Conservation (phyloP, 164 flowering plant species). For the Euptelea pleiosperma region DNA sequence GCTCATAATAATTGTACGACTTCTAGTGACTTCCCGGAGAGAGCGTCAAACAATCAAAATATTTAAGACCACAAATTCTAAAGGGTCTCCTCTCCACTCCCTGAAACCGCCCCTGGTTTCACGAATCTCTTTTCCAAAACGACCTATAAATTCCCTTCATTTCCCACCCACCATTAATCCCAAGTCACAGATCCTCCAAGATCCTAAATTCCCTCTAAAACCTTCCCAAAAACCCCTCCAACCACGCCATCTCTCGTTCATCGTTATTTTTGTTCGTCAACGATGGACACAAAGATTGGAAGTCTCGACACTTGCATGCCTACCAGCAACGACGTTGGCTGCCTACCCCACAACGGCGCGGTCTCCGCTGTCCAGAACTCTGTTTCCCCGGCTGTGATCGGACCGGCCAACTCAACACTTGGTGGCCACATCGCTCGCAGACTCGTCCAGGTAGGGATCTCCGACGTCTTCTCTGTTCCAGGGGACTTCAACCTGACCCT, state of each 20-base stretch:
- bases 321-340: conserved; percentile 13
- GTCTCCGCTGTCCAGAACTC: conserved; percentile 22
- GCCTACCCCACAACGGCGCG: conserved; percentile 16
- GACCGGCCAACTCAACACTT: conserved; percentile 50
- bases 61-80: no score
- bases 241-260: no score
- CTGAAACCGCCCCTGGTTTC: no score
- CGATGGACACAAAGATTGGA: conserved; percentile 19
- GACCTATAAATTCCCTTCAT: no score
- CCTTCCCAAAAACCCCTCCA: no score
- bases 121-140: no score
- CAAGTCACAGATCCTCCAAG: background rate
- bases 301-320: conserved; percentile 6
- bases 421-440: conserved; percentile 93
- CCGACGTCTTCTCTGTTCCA: conserved; percentile 82
- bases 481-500: conserved; percentile 91
- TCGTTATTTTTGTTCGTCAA: background rate
- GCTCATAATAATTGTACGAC: no score
- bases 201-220: no score
- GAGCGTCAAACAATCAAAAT: no score
- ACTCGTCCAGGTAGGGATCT: conserved; percentile 68
- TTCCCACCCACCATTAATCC: no score
- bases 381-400: conserved; percentile 8
- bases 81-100: no score
- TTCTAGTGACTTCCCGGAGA: no score